Evolutionary conservation across 1,139 yeast species (phyloP).

Genomic region (Scheffersomyces quercinus): DNA sequence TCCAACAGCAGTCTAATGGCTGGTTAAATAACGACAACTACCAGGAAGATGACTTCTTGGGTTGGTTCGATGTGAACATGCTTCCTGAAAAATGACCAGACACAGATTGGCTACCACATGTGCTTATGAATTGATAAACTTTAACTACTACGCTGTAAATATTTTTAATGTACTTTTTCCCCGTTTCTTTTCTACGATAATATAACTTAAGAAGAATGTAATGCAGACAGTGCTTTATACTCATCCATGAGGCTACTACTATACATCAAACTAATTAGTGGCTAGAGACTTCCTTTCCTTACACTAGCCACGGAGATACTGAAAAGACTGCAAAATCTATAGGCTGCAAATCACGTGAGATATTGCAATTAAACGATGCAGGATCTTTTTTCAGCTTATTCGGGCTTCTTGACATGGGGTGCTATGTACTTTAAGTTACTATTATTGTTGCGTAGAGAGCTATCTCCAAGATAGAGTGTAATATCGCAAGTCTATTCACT

Average conservation of each 20-base stretch:
- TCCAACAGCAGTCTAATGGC: conserved; percentile 81
- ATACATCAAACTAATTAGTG: too few relatives aligned
- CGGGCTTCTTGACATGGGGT: too few relatives aligned
- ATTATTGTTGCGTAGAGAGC: too few relatives aligned
- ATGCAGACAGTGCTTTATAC: too few relatives aligned
- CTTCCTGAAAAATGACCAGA: conserved; percentile 23
- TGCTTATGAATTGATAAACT: neutral
- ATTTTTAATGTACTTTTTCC: conserved; percentile 1
- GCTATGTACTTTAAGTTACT: too few relatives aligned
- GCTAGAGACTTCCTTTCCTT: too few relatives aligned
- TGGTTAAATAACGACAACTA: conserved; percentile 73
- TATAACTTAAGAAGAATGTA: too few relatives aligned
- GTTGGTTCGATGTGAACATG: conserved; percentile 84
- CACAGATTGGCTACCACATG: neutral
- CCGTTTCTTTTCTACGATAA: conserved; percentile 2
- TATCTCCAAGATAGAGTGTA: neutral
- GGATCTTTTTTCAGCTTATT: too few relatives aligned
- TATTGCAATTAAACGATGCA: conserved; percentile 10
- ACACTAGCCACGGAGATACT: too few relatives aligned
- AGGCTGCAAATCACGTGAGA: conserved; percentile 15
- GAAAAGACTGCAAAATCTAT: too few relatives aligned
- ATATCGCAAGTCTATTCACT: conserved; percentile 10
- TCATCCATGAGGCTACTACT: too few relatives aligned
- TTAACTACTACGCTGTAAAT: neutral
- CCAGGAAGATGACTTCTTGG: conserved; percentile 77